Evolutionary conservation across 140 eudicot species (phyloP).

Genomic region (Bidens hawaiensis): DNA sequence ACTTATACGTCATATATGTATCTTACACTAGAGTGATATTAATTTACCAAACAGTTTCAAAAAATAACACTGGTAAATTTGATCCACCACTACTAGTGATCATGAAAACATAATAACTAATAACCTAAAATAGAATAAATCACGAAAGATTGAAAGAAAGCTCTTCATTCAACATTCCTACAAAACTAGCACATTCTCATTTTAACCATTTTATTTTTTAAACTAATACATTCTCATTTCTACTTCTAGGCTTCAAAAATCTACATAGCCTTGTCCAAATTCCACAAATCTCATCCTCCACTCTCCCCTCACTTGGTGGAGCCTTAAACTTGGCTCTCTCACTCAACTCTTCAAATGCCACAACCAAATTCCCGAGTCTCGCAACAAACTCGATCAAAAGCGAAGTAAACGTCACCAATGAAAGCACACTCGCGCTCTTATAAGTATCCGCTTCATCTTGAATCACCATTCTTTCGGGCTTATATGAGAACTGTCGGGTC

Average conservation of each 20-base stretch:
- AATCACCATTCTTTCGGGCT: conserved; percentile 25
- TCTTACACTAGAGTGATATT: too few species aligned
- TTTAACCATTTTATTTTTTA: background rate
- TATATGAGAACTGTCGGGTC: conserved; percentile 31
- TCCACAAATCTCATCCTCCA: conserved; percentile 33
- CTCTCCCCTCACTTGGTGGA: conserved; percentile 16
- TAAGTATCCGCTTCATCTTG: conserved; percentile 42
- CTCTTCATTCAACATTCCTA: background rate
- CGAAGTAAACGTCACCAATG: conserved; percentile 72
- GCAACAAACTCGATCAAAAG: conserved; percentile 85
- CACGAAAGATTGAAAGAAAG: background rate
- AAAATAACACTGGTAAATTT: too few species aligned
- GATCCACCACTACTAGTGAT: too few species aligned
- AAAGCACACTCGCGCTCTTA: conserved; percentile 69
- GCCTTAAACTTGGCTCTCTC: conserved; percentile 58
- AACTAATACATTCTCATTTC: conserved; percentile 31
- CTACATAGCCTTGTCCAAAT: conserved; percentile 42
- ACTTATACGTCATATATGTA: too few species aligned
- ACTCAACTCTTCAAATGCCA: conserved; percentile 60
- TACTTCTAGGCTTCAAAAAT: conserved; percentile 32
- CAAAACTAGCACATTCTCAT: background rate
- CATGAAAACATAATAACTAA: too few species aligned
- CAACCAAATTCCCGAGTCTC: conserved; percentile 74
- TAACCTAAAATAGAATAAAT: too few species aligned
- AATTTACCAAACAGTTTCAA: too few species aligned